A percentile compares a stretch with the other conserved stretches of the same genome.
Conservation (phyloP, 208 protist species). For the Porcisia hertigi region DNA sequence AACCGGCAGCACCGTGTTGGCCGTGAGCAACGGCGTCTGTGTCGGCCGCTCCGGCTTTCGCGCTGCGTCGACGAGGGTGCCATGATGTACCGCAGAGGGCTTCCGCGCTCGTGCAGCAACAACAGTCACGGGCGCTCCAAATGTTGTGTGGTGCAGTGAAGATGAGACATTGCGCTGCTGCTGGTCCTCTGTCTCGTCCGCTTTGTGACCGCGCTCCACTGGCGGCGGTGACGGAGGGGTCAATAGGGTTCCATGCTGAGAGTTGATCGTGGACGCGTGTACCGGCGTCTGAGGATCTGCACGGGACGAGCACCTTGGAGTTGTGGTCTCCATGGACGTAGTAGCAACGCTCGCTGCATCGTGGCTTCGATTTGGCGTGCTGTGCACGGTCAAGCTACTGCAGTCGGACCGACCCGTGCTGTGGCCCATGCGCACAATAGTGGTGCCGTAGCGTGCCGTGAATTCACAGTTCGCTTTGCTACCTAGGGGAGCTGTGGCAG, state of each 20-base stretch:
- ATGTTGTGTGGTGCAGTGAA: conserved; percentile 4
- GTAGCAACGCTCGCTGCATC: background rate
- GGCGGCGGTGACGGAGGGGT: background rate
- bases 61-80: background rate
- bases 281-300: background rate
- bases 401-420: conserved; percentile 1
- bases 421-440: conserved; percentile 12
- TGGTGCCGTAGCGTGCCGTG: conserved; percentile 2
- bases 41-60: conserved; percentile 3
- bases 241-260: background rate
- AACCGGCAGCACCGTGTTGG: conserved; percentile 27
- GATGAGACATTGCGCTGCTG: background rate
- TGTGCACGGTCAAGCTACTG: background rate
- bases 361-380: background rate
- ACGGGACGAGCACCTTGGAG: background rate
- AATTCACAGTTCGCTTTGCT: background rate
- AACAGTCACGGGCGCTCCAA: background rate
- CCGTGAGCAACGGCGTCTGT: conserved; percentile 12
- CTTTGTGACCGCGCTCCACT: background rate
- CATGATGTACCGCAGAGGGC: background rate
- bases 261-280: background rate
- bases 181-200: background rate
- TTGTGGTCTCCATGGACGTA: background rate
- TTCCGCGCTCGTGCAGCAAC: conserved; percentile 4
- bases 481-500: background rate